Percentiles rank a stretch among this genome's conserved stretches.
Conservation (phyloP, 2,329 filamentous ascomycete species). For the Pestalotiopsis fici region DNA sequence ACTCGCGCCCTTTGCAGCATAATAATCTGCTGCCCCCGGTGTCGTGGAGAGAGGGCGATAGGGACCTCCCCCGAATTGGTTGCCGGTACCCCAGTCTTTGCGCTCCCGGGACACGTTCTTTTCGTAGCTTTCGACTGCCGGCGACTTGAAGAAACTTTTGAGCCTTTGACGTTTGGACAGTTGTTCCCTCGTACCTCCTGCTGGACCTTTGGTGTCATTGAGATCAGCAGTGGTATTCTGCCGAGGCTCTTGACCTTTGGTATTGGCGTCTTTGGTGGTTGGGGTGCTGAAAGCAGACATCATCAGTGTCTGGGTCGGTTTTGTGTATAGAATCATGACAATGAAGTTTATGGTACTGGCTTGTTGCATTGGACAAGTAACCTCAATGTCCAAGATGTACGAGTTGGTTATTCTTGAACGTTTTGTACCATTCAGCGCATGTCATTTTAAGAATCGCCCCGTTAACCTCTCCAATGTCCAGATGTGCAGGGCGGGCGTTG, state of each 20-base stretch:
- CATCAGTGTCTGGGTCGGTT: neutral
- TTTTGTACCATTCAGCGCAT: too few relatives aligned
- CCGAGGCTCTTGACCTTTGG: neutral
- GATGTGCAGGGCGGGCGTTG: too few relatives aligned
- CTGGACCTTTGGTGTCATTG: neutral
- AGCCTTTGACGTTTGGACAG: neutral
- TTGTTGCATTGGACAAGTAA: too few relatives aligned
- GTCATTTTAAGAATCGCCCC: too few relatives aligned
- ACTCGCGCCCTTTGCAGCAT: neutral
- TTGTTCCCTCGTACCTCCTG: neutral
- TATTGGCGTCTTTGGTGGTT: neutral
- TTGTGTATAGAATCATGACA: too few relatives aligned
- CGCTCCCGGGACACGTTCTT: neutral
- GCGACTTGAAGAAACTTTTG: slow-evolving; percentile 2
- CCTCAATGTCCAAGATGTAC: too few relatives aligned
- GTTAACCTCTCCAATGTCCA: too few relatives aligned
- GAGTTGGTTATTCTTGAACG: too few relatives aligned
- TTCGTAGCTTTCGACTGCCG: neutral
- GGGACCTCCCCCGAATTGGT: neutral
- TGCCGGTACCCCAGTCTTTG: slow-evolving; percentile 7
- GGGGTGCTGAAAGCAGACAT: neutral
- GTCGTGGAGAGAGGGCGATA: neutral
- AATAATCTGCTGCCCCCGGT: neutral
- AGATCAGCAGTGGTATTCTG: neutral
- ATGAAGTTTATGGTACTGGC: too few relatives aligned